Evolutionary conservation across 2,329 filamentous ascomycete genomes (phyloP), one percentile per base, ranked within the genome.

Genomic region (Aspergillus sp.): DNA sequence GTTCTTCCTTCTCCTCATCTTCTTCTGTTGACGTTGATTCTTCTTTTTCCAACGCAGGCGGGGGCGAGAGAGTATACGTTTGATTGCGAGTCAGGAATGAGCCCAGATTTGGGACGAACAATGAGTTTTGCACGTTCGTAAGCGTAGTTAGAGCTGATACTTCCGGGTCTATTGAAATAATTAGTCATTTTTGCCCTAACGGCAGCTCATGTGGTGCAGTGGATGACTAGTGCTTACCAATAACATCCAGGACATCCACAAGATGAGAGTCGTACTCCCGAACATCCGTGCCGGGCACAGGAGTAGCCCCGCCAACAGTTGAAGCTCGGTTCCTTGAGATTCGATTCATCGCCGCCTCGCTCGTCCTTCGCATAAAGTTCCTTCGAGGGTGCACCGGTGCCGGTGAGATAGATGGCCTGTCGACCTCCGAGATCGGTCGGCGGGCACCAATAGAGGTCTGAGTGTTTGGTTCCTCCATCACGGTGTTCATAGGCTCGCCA

Each of bases 81-180:
- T 92, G 91, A 63, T 89, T 84, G 53, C 92, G 85, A 71, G 96
- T 95, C 54, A 96, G 69, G 68, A 87, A 87, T 61, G 83, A 81
- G 46, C 92, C 92, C n/a, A 96, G 81, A 66, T 93, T 89, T 0
- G 92, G 92, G 2, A 96, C 81, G 76, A 96, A 96, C 9, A 96
- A 85, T 0, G 92, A 95, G 74, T 96, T 96, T 71, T 96, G 92
- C 22, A 96, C 89, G 70, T 96, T 96, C 48, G 91, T 96, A 9
- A 96, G 84, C 15, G 91, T 94, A 0, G 91, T 92, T 3, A 96
- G 80, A 0, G 92, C 92, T 41, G 91, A 87, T 3, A 96, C 88
- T 78, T 96, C 91, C 47, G 92, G 91, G 69, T 96, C 92, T 93
- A 66, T 9, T 11, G 11, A 7, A 34, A 7, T 17, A 22, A 25